Base-by-base conservation (phyloP, 1,284 basidiomycete genomes). In the Marasmius oreades region DNA sequence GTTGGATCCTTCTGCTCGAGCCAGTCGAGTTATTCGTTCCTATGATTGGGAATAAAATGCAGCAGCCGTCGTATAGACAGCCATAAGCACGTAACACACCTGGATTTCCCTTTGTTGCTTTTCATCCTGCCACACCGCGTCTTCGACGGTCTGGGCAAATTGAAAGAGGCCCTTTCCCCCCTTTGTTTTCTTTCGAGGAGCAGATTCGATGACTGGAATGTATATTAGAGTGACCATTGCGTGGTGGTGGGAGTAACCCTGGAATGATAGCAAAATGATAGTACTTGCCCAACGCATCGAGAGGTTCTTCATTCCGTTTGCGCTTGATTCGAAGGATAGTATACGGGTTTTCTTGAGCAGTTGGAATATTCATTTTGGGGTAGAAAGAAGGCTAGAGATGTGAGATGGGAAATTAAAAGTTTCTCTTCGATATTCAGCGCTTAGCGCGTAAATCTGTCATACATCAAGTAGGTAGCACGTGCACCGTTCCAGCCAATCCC, bases 261-360 rank as follows among this genome's bases (percentile, higher is more conserved):
- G n/a, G n/a, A n/a, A n/a, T n/a, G n/a, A n/a, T n/a, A n/a, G n/a
- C n/a, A n/a, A n/a, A n/a, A n/a, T n/a, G n/a, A n/a, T n/a, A n/a
- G n/a, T n/a, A 61, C 75, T 63, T 71, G 86, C 88, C 84, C 60
- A 91, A 76, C 43, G 86, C 88, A 70, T 91, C 88, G 44, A 90
- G 73, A 33, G 88, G 87, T 65, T 90, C 89, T 63, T 92, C 89
- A 44, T 81, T 86, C 33, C 89, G 77, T 65, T 90, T 91, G 26
- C 88, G 78, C 67, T 91, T 91, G 69, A 91, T 89, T 44, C 89
- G 82, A 28, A 91, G 68, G 61, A 91, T 85, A 0, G 88, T 87
- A 63, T 80, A 86, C 2, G 81, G 69, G 39, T 78, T 39, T 11
- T 53, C 26, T n/a, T 8, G 14, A n/a, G 26, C 8, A 24, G 37